These are phyloP conservation scores for Trifolium dubium DNA, from an alignment of 306 rosid genomes.

Conservation along the genomic window DNA sequence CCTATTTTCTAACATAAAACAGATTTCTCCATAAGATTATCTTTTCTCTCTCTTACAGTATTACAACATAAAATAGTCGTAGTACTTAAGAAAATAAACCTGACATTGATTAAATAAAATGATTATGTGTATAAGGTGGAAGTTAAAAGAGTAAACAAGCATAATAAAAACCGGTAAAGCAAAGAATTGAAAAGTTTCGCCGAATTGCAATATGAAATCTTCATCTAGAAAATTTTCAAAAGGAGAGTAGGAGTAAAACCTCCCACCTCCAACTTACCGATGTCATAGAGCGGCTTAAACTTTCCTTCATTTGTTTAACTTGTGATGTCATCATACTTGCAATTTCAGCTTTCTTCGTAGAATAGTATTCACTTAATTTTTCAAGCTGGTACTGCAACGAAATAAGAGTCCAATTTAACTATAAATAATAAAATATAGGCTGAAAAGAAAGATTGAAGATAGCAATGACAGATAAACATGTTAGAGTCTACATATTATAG, in stretches of 20 bases:
- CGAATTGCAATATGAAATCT: constrained; percentile 18
- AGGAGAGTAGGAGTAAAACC: constrained; percentile 18
- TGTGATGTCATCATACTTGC: constrained; percentile 68
- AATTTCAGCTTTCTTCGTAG: constrained; percentile 62
- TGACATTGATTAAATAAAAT: constrained; percentile 23
- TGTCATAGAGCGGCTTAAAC: constrained; percentile 58
- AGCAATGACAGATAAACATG: neutral
- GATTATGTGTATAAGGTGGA: constrained; percentile 28
- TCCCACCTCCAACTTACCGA: constrained; percentile 57
- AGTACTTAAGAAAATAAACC: neutral
- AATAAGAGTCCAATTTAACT: constrained; percentile 30
- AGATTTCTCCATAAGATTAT: neutral
- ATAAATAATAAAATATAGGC: constrained; percentile 5
- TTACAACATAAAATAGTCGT: constrained; percentile 25
- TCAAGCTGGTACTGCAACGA: constrained; percentile 56
- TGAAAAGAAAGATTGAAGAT: constrained; percentile 19
- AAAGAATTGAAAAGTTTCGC: constrained; percentile 1
- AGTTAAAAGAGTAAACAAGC: constrained; percentile 2
- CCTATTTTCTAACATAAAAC: neutral
- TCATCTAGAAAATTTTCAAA: constrained; percentile 23
- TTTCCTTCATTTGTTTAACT: constrained; percentile 69
- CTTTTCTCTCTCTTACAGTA: neutral
- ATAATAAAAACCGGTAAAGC: neutral
- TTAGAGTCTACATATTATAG: constrained; percentile 21
- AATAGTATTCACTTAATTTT: constrained; percentile 50